A percentile compares a stretch with the other conserved stretches of the same genome.
Evolutionary conservation across 2,329 filamentous ascomycete species (phyloP).

Genomic region (Fonsecaea erecta): DNA sequence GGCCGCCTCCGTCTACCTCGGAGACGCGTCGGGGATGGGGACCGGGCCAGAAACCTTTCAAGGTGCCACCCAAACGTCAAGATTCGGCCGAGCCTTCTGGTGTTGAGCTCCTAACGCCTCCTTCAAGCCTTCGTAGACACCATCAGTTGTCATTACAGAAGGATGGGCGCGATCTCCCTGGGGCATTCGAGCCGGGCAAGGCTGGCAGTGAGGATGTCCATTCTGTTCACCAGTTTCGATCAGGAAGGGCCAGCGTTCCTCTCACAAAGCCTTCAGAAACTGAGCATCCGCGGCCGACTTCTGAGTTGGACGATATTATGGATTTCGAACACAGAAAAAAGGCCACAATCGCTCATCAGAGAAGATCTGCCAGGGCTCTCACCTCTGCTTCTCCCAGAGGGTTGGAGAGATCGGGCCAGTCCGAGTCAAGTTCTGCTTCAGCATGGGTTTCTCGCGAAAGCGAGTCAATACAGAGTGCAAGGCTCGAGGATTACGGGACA

Average conservation of each 20-base stretch:
- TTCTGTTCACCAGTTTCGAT: background rate
- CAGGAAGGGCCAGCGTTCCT: background rate
- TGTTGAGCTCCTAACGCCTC: background rate
- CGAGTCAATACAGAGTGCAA: background rate
- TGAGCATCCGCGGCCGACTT: slow-evolving; percentile 12
- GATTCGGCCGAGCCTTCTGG: background rate
- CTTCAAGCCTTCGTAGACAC: background rate
- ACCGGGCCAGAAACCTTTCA: slow-evolving; percentile 28
- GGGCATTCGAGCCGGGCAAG: background rate
- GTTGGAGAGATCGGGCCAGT: slow-evolving; percentile 2
- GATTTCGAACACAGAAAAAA: slow-evolving; percentile 48
- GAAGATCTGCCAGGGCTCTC: slow-evolving; percentile 22
- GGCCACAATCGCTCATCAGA: slow-evolving; percentile 41
- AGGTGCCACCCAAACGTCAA: slow-evolving; percentile 27
- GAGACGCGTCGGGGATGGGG: slow-evolving; percentile 22
- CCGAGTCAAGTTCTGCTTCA: background rate
- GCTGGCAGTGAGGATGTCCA: background rate
- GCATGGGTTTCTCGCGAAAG: background rate
- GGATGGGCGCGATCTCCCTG: background rate
- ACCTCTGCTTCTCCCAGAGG: slow-evolving; percentile 4
- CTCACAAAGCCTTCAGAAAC: background rate
- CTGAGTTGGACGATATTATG: slow-evolving; percentile 42
- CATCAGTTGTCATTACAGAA: background rate
- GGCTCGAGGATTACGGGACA: slow-evolving; percentile 12
- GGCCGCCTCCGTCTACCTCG: slow-evolving; percentile 2